Evolutionary conservation across 352 stramenopile genomes (phyloP).

Genomic region (Pythium aquatile): DNA sequence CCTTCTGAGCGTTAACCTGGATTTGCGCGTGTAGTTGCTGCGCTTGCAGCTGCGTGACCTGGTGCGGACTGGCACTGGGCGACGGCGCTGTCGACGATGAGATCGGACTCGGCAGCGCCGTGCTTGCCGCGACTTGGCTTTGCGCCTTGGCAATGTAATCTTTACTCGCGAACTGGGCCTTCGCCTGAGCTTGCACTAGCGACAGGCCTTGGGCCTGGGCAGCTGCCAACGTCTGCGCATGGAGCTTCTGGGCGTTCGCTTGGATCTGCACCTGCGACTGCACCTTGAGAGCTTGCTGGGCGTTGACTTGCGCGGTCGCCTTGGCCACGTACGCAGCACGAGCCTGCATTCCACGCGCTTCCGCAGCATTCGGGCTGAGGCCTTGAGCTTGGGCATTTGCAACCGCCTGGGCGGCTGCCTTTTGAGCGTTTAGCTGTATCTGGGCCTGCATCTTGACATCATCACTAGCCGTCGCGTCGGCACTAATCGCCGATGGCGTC

Average conservation of each 20-base stretch:
- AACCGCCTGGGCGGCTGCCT: constrained; percentile 77
- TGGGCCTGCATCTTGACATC: constrained; percentile 83
- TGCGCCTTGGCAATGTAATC: constrained; percentile 90
- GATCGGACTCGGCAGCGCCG: constrained; percentile 50
- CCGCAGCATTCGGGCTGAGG: constrained; percentile 58
- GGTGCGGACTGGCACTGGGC: constrained; percentile 67
- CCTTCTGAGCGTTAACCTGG: constrained; percentile 88
- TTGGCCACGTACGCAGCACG: constrained; percentile 84
- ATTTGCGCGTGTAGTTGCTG: constrained; percentile 87
- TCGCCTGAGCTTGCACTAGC: constrained; percentile 82
- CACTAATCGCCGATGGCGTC: not conserved
- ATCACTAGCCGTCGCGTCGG: constrained; percentile 33
- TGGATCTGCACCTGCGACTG: constrained; percentile 90
- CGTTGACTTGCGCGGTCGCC: constrained; percentile 82
- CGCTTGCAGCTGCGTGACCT: constrained; percentile 43
- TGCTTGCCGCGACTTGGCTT: constrained; percentile 68
- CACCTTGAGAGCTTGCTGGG: constrained; percentile 77
- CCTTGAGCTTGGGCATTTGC: constrained; percentile 78
- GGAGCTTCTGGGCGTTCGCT: constrained; percentile 85
- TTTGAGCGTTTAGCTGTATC: constrained; percentile 84
- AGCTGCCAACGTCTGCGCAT: constrained; percentile 79
- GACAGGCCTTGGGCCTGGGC: constrained; percentile 85
- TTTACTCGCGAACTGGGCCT: constrained; percentile 85
- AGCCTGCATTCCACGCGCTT: constrained; percentile 80
- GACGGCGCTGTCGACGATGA: constrained; percentile 40